A percentile compares a stretch with the other conserved stretches of the same genome.
phyloP scores from a whole-genome alignment of 306 rosid species.

The Lathyrus aphaca region DNA sequence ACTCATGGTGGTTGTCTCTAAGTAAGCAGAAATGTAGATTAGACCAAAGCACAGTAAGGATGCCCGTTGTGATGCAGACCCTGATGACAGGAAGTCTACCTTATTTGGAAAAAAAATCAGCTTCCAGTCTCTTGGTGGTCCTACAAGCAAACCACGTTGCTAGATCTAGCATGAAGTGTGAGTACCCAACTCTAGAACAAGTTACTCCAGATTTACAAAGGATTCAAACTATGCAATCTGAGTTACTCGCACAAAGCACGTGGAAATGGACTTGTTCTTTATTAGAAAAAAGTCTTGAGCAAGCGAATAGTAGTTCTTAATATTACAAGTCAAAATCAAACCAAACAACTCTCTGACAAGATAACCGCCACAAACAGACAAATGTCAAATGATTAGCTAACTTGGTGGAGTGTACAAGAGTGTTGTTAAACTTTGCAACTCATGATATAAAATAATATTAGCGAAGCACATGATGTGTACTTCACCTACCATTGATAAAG shows the following conservation, averaged over 20 bases:
- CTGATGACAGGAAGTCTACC: neutral
- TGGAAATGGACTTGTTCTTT: too few relatives aligned
- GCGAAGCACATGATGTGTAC: neutral
- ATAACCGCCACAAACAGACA: neutral
- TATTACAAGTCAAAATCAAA: neutral
- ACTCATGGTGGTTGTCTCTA: neutral
- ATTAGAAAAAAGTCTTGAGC: neutral
- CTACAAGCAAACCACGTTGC: neutral
- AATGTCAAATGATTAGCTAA: neutral
- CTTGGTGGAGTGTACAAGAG: neutral
- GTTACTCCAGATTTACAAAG: neutral
- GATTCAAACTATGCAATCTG: neutral
- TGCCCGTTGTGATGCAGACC: neutral
- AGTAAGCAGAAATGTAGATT: too few relatives aligned
- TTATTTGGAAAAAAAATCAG: neutral
- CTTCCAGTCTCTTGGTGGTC: neutral
- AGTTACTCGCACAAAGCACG: neutral
- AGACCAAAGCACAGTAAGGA: neutral
- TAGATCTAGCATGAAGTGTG: neutral
- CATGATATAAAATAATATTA: neutral
- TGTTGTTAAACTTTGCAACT: neutral
- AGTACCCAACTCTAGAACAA: neutral
- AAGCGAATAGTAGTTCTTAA: neutral
- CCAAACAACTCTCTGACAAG: neutral
- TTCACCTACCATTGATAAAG: neutral